These are phyloP conservation scores for Escallonia herrerae DNA, from an alignment of 129 eudicot genomes.

Conservation along the genomic window DNA sequence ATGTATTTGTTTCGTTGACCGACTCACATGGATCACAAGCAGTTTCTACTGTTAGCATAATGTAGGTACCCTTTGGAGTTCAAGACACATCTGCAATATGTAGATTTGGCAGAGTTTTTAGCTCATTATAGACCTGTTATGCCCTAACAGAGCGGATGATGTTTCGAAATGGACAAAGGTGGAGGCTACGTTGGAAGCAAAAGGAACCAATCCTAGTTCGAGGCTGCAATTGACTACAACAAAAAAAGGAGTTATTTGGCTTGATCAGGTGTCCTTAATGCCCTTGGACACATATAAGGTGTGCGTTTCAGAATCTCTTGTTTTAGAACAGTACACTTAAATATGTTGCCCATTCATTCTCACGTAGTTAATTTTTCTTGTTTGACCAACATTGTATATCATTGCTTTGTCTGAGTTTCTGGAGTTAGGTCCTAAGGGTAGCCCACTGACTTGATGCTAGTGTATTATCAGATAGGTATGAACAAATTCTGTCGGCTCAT, in stretches of 20 bases:
- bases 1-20: conserved; percentile 45
- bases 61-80: conserved; percentile 28
- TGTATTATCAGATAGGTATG: too few relatives aligned
- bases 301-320: too few relatives aligned
- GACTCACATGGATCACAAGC: conserved; percentile 51
- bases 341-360: too few relatives aligned
- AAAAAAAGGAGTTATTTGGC: conserved; percentile 79
- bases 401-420: too few relatives aligned
- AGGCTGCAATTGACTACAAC: conserved; percentile 61
- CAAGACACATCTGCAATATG: neutral
- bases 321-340: too few relatives aligned
- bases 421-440: too few relatives aligned
- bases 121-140: neutral
- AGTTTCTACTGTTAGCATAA: conserved; percentile 43
- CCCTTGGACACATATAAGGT: conserved; percentile 89
- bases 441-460: too few relatives aligned
- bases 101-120: neutral
- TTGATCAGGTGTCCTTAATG: conserved; percentile 95
- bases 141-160: conserved; percentile 51
- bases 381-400: too few relatives aligned
- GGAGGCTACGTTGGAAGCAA: conserved; percentile 53
- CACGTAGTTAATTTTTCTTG: too few relatives aligned
- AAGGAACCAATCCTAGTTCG: conserved; percentile 52
- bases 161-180: conserved; percentile 66
- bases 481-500: too few relatives aligned